Conservation (phyloP, 2,329 filamentous ascomycete genomes). For the Aureobasidium sp. region DNA sequence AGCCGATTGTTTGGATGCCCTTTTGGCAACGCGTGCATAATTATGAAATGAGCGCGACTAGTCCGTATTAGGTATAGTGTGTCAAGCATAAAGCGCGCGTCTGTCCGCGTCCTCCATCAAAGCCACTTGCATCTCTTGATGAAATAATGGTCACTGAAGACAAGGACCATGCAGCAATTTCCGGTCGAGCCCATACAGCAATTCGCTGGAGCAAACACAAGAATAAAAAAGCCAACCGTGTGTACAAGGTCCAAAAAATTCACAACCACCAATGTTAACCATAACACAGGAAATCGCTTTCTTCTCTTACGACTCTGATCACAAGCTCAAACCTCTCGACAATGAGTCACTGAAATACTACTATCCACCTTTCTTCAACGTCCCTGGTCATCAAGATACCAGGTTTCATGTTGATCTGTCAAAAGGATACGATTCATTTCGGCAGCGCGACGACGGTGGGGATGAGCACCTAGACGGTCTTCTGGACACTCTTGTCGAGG, state of each 20-base stretch:
- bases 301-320: conserved; percentile 88
- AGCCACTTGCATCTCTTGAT: neutral
- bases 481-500: conserved; percentile 63
- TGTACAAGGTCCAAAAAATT: neutral
- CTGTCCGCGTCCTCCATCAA: neutral
- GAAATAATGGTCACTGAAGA: neutral
- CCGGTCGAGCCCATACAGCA: neutral
- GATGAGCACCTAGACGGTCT: conserved; percentile 86
- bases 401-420: conserved; percentile 61
- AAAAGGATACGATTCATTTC: conserved; percentile 72
- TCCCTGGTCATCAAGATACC: conserved; percentile 28
- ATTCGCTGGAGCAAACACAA: conserved; percentile 7
- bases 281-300: conserved; percentile 62
- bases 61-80: neutral
- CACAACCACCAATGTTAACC: neutral
- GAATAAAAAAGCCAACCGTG: conserved; percentile 13
- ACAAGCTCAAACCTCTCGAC: conserved; percentile 62
- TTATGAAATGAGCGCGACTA: neutral
- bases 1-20: neutral
- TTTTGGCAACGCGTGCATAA: neutral
- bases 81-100: neutral
- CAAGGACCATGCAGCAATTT: conserved; percentile 6
- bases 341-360: conserved; percentile 82
- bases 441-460: conserved; percentile 70
- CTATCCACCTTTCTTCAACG: conserved; percentile 54